phyloP scores from a whole-genome alignment of 257 asterid species.

The Solanum sitiens region DNA sequence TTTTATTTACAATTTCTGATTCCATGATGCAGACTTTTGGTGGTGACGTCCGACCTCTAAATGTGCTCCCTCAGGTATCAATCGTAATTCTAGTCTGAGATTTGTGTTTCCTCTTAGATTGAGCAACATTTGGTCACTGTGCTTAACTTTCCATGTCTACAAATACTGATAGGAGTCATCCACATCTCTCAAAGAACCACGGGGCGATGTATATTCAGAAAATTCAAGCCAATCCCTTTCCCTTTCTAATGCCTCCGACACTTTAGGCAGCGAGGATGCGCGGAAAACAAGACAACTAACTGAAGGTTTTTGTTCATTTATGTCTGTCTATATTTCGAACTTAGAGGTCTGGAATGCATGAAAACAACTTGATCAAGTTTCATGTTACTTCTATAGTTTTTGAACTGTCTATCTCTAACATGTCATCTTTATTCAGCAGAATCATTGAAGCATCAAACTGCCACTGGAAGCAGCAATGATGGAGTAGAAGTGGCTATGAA shows the following conservation, averaged over 20 bases:
- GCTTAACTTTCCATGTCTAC: conserved; percentile 12
- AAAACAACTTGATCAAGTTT: background rate
- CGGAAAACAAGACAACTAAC: conserved; percentile 63
- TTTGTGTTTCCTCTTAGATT: background rate
- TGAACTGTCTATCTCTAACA: background rate
- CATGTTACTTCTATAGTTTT: background rate
- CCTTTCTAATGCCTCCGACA: conserved; percentile 23
- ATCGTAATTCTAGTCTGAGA: background rate
- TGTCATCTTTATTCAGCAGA: conserved; percentile 1
- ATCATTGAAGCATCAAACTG: background rate
- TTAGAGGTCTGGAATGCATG: background rate
- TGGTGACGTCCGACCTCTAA: conserved; percentile 65
- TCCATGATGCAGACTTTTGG: conserved; percentile 37
- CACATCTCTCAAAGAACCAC: conserved; percentile 42
- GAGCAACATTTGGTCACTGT: background rate
- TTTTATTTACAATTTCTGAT: background rate
- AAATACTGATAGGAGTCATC: conserved; percentile 50
- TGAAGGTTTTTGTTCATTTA: conserved; percentile 39
- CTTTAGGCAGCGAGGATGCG: conserved; percentile 27
- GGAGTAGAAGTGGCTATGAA: conserved; percentile 11
- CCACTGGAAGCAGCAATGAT: background rate
- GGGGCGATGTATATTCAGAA: conserved; percentile 50
- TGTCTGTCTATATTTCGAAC: background rate
- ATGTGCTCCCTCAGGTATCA: conserved; percentile 66
- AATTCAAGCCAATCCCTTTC: conserved; percentile 26